phyloP scores from a whole-genome alignment of 805 yeast species.

The Candida germanica region DNA sequence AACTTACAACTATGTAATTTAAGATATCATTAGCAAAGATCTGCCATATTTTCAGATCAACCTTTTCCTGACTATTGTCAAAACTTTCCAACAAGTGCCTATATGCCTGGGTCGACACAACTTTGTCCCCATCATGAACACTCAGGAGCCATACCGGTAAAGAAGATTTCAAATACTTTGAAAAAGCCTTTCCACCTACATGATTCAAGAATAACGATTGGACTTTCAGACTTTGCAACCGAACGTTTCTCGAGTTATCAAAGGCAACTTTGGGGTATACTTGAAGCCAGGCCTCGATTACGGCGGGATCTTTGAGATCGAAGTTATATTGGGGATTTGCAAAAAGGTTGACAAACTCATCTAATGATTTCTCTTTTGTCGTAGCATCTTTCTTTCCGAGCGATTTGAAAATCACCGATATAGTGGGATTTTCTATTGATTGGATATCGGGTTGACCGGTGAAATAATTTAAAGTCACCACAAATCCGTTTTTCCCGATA shows the following conservation, averaged over 20 bases:
- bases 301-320: conserved; percentile 43
- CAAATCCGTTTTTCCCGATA: conserved; percentile 37
- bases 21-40: conserved; percentile 56
- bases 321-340: conserved; percentile 16
- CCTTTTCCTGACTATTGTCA: conserved; percentile 47
- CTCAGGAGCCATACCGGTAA: conserved; percentile 76
- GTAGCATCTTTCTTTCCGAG: conserved; percentile 73
- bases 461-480: conserved; percentile 69
- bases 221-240: conserved; percentile 59
- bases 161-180: conserved; percentile 66
- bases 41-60: conserved; percentile 53
- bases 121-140: conserved; percentile 62
- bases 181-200: conserved; percentile 53
- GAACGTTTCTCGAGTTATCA: conserved; percentile 64
- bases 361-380: conserved; percentile 80
- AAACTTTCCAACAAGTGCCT: conserved; percentile 53
- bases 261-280: conserved; percentile 75
- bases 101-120: conserved; percentile 51
- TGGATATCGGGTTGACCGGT: conserved; percentile 69
- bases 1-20: conserved; percentile 49
- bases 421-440: conserved; percentile 37
- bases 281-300: conserved; percentile 70
- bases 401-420: conserved; percentile 69
- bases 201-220: conserved; percentile 49
- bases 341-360: conserved; percentile 43